Evolutionary conservation across 805 yeast species (phyloP), one percentile per base, ranked within the genome.

Genomic region (Lachancea waltii): DNA sequence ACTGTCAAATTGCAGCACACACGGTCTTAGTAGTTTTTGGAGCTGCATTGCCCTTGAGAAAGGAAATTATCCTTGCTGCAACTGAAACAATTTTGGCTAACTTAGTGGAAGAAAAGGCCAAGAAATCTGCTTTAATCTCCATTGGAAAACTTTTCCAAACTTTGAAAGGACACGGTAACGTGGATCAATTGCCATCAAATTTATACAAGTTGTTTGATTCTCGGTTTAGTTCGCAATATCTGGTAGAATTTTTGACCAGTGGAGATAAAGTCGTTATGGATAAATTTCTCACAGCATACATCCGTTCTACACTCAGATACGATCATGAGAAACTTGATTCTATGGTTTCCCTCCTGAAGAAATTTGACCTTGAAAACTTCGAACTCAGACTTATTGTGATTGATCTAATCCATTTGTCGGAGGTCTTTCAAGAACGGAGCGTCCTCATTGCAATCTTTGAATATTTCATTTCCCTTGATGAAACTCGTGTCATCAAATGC

Each of bases 1-100:
- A 85, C 51, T 70, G 80, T 35, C 92, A 84, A 57, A 71, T 85
- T 42, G 81, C 95, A 14, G 86, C 90, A 2, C 90, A 85, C 58
- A 83, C 95, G 33, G 68, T 87, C 10, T 56, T 90, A 17, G 75
- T 90, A 0, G 95, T 90, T 2, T 64, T 89, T 36, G 73, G 82
- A 5, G 70, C 90, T 3, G 81, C 90, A 32, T 70, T 79, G 34
- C 81, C 85, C 5, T 68, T 92, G 28, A 69, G 50, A 24, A 56
- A 54, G 22, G 66, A 70, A 10, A 73, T 83, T 11, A 61, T 77
- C 13, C 61, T 70, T 35, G 86, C 87, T 5, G 75, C 84, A 1
- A 67, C 74, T 23, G 76, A 72, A 43, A 76, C 83, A 1, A 71
- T 83, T 18, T 60, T 77, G 23, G 46, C 67, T 9, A 67, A 65